Base-by-base conservation (phyloP, 441 rosid genomes). In the Populus hybrid region DNA sequence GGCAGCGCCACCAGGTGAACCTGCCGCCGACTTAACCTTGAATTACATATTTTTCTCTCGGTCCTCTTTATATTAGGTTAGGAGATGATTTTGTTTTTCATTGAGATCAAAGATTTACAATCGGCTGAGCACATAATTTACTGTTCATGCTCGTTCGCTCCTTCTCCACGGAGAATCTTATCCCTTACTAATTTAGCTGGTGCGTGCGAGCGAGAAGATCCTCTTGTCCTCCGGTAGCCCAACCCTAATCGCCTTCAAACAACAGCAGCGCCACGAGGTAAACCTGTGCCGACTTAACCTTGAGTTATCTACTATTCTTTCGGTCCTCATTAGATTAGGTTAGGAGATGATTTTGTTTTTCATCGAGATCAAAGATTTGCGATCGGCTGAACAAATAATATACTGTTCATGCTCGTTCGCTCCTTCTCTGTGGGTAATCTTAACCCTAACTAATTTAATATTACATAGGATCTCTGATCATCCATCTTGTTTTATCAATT, bases 171-270 rank as follows among this genome's bases (percentile, higher is more conserved):
- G 42, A 38, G 9, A 38, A 38, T 38, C 11, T 38, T 9, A 38
- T 9, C 42, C 42, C 42, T 38, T 7, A 38, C 11, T 38, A 38
- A 38, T 38, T 9, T 38, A 38, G 36, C 36, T 33, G 36, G 36
- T 33, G 36, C 36, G 36, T 12, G 59, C n/a, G 56, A 18, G n/a
- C 16, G 74, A 71, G 35, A 71, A 35, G 24, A 45, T 2, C 76
- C 33, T 24, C 59, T 16, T 14, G 7, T 21, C 14, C 69, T 18
- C 16, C 59, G 16, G 64, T 26, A 28, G 40, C 36, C 33, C 16
- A 64, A 38, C 35, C 70, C 65, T 35, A 50, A 68, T 63, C 33
- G 59, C 50, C 66, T 66, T 63, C 69, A 45, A 73, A 14, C 31
- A 31, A 63, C 10, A 21, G 21, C 71, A 18, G 24, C 23, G 23